Percentiles rank a stretch among this genome's conserved stretches.
phyloP scores from a whole-genome alignment of 169 alveolate species.

The Theileria parva region DNA sequence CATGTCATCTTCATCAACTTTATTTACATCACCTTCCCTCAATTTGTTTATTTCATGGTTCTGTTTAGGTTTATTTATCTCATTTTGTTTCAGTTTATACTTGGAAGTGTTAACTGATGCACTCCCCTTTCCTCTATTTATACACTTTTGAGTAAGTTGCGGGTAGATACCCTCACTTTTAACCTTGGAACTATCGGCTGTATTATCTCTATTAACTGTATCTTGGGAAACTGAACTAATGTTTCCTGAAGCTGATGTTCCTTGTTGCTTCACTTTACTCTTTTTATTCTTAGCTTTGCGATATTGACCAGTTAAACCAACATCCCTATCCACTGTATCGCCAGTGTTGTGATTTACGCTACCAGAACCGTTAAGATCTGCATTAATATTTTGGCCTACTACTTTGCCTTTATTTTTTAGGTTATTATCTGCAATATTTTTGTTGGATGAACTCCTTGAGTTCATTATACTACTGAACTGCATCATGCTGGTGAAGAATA shows the following conservation, averaged over 20 bases:
- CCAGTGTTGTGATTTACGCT: not conserved
- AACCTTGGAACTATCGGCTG: not conserved
- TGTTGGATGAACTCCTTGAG: not conserved
- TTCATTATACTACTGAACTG: conserved; percentile 48
- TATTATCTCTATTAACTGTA: not conserved
- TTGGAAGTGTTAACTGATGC: not conserved
- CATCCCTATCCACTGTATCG: not conserved
- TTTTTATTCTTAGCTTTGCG: conserved; percentile 11
- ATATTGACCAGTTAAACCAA: not conserved
- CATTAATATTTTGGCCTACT: not conserved
- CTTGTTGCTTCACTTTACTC: not conserved
- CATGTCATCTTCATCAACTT: not conserved
- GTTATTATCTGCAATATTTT: not conserved
- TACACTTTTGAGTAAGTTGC: not conserved
- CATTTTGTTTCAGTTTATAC: not conserved
- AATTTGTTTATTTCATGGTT: not conserved
- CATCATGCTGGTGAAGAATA: conserved; percentile 61
- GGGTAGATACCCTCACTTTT: not conserved
- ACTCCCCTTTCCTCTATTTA: not conserved
- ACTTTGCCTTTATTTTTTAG: not conserved
- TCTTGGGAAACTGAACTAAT: not conserved
- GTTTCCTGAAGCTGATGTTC: not conserved
- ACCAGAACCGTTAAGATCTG: not conserved
- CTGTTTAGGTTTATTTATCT: not conserved
- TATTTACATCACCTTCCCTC: not conserved